These are phyloP conservation scores for Styphnolobium japonicum DNA, from an alignment of 306 rosid genomes.

Conservation along the genomic window DNA sequence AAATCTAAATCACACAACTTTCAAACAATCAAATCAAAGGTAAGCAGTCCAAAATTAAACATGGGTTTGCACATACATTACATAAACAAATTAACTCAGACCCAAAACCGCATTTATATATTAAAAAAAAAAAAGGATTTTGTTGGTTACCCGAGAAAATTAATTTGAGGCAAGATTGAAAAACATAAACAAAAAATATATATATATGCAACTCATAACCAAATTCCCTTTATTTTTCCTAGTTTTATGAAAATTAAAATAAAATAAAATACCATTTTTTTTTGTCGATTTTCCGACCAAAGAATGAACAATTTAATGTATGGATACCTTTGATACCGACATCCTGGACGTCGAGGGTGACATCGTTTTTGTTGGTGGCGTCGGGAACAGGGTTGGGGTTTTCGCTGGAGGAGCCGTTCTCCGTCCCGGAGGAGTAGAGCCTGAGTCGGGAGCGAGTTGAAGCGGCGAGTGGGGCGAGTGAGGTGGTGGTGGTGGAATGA, in stretches of 20 bases:
- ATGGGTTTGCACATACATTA: background rate
- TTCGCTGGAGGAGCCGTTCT: constrained; percentile 14
- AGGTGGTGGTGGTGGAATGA: constrained; percentile 9
- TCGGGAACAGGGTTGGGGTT: constrained; percentile 6
- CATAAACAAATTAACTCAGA: background rate
- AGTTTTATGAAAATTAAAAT: no score
- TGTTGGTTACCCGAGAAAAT: background rate
- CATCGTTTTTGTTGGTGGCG: constrained; percentile 13
- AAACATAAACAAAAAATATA: background rate
- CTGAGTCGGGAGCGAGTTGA: constrained; percentile 35
- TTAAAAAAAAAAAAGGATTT: background rate
- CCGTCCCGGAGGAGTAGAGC: constrained; percentile 58
- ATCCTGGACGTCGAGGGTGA: constrained; percentile 32
- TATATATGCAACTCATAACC: background rate
- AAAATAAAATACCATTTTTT: no score
- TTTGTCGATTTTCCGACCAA: background rate
- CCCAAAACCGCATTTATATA: background rate
- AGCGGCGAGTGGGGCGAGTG: constrained; percentile 29
- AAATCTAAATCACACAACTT: background rate
- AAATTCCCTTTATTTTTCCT: background rate
- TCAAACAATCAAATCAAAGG: no score
- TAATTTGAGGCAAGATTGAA: background rate
- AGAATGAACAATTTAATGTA: background rate
- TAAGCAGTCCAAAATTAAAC: background rate
- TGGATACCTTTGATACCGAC: constrained; percentile 59